Conservation (phyloP, 495 filamentous ascomycete species). For the Tuber brumale region DNA sequence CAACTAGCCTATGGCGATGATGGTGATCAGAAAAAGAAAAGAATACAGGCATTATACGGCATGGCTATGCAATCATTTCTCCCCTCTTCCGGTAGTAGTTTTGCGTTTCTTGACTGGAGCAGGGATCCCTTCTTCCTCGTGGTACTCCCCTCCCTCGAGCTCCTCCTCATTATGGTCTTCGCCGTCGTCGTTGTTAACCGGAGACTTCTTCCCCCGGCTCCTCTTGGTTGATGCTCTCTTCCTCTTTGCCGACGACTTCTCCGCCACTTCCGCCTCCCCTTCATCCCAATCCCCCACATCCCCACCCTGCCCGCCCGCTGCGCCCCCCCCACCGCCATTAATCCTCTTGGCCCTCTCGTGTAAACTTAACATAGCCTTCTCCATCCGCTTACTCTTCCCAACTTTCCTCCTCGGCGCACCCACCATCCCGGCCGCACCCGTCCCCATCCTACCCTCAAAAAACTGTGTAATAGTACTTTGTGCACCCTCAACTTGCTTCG, state of each 20-base stretch:
- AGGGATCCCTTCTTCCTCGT: constrained; percentile 43
- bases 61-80: neutral
- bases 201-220: constrained; percentile 10
- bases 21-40: neutral
- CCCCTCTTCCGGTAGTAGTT: neutral
- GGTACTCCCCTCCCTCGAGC: constrained; percentile 16
- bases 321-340: neutral
- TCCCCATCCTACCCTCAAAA: constrained; percentile 58
- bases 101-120: constrained; percentile 48
- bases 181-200: neutral
- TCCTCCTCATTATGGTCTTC: neutral
- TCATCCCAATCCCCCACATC: constrained; percentile 7
- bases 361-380: constrained; percentile 67
- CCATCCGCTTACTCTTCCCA: constrained; percentile 70
- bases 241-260: constrained; percentile 22
- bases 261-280: constrained; percentile 8
- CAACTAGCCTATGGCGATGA: neutral
- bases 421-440: constrained; percentile 54
- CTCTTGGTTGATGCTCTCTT: constrained; percentile 19
- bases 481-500: constrained; percentile 74
- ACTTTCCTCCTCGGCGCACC: constrained; percentile 60
- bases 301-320: neutral
- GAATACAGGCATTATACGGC: neutral
- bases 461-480: constrained; percentile 94
- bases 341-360: constrained; percentile 47